Conservation (phyloP, 202 grass and related monocot genomes). For the Zizania palustris region DNA sequence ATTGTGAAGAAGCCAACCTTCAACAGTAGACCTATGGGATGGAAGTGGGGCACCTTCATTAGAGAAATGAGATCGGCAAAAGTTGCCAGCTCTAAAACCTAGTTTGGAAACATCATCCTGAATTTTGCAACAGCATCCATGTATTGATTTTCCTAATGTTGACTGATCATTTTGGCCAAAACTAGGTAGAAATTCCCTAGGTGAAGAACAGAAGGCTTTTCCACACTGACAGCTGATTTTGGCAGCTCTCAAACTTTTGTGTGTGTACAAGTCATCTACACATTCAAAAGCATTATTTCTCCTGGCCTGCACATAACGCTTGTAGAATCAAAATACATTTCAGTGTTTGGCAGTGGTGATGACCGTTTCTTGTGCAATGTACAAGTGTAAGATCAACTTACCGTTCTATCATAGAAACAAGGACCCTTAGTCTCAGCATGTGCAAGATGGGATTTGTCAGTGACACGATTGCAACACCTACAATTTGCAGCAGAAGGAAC, state of each 20-base stretch:
- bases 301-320: constrained; percentile 54
- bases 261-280: constrained; percentile 50
- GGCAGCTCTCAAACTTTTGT: constrained; percentile 51
- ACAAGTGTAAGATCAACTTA: constrained; percentile 36
- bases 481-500: constrained; percentile 47
- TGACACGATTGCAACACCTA: constrained; percentile 35
- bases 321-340: constrained; percentile 27
- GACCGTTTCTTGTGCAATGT: constrained; percentile 17
- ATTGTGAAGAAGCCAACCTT: constrained; percentile 49
- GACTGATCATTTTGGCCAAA: constrained; percentile 56
- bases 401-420: constrained; percentile 41
- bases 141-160: constrained; percentile 46
- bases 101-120: constrained; percentile 57
- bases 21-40: constrained; percentile 31
- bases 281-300: constrained; percentile 50
- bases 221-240: constrained; percentile 52
- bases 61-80: constrained; percentile 56
- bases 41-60: constrained; percentile 38
- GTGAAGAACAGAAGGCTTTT: constrained; percentile 61
- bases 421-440: constrained; percentile 32
- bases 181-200: constrained; percentile 47
- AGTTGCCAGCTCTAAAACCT: constrained; percentile 53
- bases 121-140: constrained; percentile 55
- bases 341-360: neutral
- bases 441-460: constrained; percentile 42